Evolutionary conservation across 2,329 filamentous ascomycete species (phyloP), one percentile per base, ranked within the genome.

Genomic region (Fusarium secorum): DNA sequence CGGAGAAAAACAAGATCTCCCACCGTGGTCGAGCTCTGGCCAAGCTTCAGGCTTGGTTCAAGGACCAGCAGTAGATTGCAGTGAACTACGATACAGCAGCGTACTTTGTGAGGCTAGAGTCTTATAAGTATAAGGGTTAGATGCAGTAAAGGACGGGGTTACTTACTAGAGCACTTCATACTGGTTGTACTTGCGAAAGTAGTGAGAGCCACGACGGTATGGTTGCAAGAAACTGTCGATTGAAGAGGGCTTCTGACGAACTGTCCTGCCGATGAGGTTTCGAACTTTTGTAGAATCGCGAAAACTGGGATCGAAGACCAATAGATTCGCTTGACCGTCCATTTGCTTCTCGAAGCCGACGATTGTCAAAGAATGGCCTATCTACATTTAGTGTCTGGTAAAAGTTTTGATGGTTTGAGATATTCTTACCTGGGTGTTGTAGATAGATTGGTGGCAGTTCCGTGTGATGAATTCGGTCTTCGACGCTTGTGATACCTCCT

Each of bases 251-350:
- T 82, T 81, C 46, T 82, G 79, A 53, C 80, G 76, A 76, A 88
- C 81, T 18, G 78, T 81, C 7, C 78, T 83, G 32, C 83, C 88
- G 46, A 87, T 83, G 32, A 93, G 80, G 57, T 87, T 87, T 68
- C 84, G 85, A 75, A 97, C 86, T 22, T 85, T 85, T 5, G 85
- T 83, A 2, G 91, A 88, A 48, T 94, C 91, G 59, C 87, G 89
- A 78, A 93, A 94, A 82, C 92, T 92, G 2, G 95, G 94, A 78
- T 98, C 95, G 78, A 97, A 97, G 17, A 97, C 92, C 1, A 98
- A 84, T 22, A 98, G 83, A 72, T 93, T 92, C 55, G 85, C 83
- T 22, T 84, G 83, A 30, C 92, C 92, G 64, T 91, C 86, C 36
- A 81, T 83, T 32, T 86, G 87, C 71, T 87, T 88, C 80, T 98